Evolutionary conservation across 169 alveolate species (phyloP), one percentile per base, ranked within the genome.

Genomic region (Plasmodium relictum): DNA sequence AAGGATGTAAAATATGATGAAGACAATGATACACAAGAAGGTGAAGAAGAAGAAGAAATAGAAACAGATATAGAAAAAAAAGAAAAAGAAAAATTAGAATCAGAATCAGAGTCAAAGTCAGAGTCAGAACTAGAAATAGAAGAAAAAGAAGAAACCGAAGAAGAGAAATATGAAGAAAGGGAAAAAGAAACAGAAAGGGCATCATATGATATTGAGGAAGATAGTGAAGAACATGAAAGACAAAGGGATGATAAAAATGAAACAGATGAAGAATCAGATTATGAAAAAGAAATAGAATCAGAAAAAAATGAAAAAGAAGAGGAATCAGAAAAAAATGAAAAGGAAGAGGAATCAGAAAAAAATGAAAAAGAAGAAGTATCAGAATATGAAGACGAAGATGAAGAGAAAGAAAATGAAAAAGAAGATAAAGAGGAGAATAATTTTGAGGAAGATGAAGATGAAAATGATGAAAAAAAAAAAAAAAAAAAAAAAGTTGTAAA

Each of bases 81-180:
- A 59, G 73, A 7, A 58, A 66, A 58, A 50, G 78, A 26, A 44
- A 48, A 66, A 20, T n/a, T 3, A 66, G n/a, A n/a, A n/a, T n/a
- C n/a, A n/a, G n/a, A n/a, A n/a, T n/a, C n/a, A 1, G 6, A 74
- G 59, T 12, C 8, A 52, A 39, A n/a, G n/a, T n/a, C 24, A 2
- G 61, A 50, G 5, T 50, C 16, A n/a, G 20, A 50, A 41, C 16
- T 22, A 50, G 16, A 50, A n/a, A 50, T 3, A n/a, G 54, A 70
- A n/a, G 54, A 70, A 70, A n/a, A 70, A 45, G 26, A 44, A 0
- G 0, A 9, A 2, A 50, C 61, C 3, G n/a, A 50, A 50, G 16
- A 22, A 6, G 6, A 12, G 3, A 50, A n/a, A 50, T 0, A 44
- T 20, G 54, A 22, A 4, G 65, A 44, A 41, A 20, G 9, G 45